Evolutionary conservation across 2,329 filamentous ascomycete species (phyloP).

Genomic region (Zasmidium citrigriseum): DNA sequence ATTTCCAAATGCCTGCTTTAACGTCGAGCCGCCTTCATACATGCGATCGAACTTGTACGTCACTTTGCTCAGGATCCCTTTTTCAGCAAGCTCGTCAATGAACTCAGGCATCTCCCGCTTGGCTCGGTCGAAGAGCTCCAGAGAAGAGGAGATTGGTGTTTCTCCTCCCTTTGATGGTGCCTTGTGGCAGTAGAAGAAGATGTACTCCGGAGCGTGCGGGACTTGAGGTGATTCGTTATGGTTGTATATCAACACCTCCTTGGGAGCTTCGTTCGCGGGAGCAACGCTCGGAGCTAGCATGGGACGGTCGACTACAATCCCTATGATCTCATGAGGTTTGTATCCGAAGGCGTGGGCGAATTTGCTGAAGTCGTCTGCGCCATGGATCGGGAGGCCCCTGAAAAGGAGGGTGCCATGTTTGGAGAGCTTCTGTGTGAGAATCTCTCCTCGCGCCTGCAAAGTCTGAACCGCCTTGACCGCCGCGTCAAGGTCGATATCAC

Average conservation of each 20-base stretch:
- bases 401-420: slow-evolving; percentile 51
- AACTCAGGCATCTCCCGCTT: slow-evolving; percentile 52
- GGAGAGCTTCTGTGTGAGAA: slow-evolving; percentile 45
- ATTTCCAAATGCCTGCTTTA: slow-evolving; percentile 51
- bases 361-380: slow-evolving; percentile 49
- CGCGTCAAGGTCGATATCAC: slow-evolving; percentile 33
- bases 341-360: slow-evolving; percentile 54
- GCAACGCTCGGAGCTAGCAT: slow-evolving; percentile 47
- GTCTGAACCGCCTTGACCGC: slow-evolving; percentile 41
- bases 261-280: slow-evolving; percentile 52
- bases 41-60: slow-evolving; percentile 48
- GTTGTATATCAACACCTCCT: slow-evolving; percentile 51
- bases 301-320: slow-evolving; percentile 51
- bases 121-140: slow-evolving; percentile 49
- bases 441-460: slow-evolving; percentile 35
- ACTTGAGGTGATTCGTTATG: slow-evolving; percentile 56
- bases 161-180: slow-evolving; percentile 42
- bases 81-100: slow-evolving; percentile 43
- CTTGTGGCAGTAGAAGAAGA: slow-evolving; percentile 51
- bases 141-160: slow-evolving; percentile 50
- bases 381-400: slow-evolving; percentile 47
- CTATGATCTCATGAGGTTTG: slow-evolving; percentile 53
- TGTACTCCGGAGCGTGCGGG: slow-evolving; percentile 54
- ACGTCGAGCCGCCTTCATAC: slow-evolving; percentile 50
- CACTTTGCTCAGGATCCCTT: slow-evolving; percentile 47